Conservation (phyloP, 768 basidiomycete species). For the Pulveroboletus sp. region DNA sequence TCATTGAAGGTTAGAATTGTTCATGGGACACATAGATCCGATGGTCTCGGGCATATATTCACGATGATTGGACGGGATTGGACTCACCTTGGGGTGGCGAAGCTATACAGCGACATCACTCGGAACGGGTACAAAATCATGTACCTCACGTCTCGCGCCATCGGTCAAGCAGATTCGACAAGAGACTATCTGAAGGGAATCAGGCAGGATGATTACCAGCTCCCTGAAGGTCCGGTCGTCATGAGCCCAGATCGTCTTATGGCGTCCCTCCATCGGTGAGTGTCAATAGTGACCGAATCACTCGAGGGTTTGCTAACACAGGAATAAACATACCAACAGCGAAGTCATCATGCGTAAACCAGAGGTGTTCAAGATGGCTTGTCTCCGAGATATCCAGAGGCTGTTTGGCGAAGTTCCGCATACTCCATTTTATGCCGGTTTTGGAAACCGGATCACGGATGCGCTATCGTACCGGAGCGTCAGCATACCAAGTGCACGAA, state of each 20-base stretch:
- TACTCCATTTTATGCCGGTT: constrained; percentile 93
- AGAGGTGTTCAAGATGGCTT: constrained; percentile 99
- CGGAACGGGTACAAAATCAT: constrained; percentile 97
- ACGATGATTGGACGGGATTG: constrained; percentile 98
- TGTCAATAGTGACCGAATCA: background rate
- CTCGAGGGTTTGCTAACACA: background rate
- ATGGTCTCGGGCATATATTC: constrained; percentile 93
- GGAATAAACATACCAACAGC: constrained; percentile 35
- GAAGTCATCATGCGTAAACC: constrained; percentile 99
- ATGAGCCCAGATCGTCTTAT: constrained; percentile 98
- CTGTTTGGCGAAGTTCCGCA: constrained; percentile 71
- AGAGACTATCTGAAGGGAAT: constrained; percentile 91
- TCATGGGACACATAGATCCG: constrained; percentile 55
- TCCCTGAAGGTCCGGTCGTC: constrained; percentile 98
- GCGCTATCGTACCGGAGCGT: constrained; percentile 97
- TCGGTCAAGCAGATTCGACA: constrained; percentile 97
- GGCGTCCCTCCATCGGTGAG: constrained; percentile 89
- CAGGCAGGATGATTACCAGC: constrained; percentile 90
- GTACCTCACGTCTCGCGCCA: constrained; percentile 95
- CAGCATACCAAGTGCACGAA: constrained; percentile 87
- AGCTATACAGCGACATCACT: constrained; percentile 92
- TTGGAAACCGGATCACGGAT: constrained; percentile 97
- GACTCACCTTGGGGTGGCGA: constrained; percentile 97
- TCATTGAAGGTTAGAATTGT: background rate
- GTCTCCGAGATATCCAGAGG: constrained; percentile 88